Conservation (phyloP, 495 filamentous ascomycete species). For the Geoglossum glabrum region DNA sequence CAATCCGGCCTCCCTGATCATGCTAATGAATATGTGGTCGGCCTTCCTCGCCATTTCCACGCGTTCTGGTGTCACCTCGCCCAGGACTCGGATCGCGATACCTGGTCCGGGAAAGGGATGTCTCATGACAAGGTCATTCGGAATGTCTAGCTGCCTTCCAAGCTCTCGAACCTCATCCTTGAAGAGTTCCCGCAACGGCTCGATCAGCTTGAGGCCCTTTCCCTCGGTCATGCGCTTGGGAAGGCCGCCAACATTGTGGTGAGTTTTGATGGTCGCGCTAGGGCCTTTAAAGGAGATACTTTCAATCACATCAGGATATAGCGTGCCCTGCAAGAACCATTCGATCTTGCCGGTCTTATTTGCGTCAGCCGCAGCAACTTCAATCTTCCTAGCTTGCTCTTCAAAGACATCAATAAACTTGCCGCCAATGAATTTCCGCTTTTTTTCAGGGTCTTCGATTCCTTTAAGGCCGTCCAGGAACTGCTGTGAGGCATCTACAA, state of each 20-base stretch:
- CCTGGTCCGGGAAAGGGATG: conserved; percentile 79
- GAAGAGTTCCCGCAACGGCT: conserved; percentile 64
- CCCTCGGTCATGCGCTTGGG: too few species aligned
- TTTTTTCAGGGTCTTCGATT: conserved; percentile 66
- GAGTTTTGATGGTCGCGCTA: conserved; percentile 62
- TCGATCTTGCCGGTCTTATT: conserved; percentile 51
- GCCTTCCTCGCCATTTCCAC: conserved; percentile 67
- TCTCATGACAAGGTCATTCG: conserved; percentile 57
- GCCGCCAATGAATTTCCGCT: conserved; percentile 80
- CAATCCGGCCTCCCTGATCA: conserved; percentile 65
- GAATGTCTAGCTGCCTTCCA: conserved; percentile 56
- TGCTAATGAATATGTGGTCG: conserved; percentile 73
- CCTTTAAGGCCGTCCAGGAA: conserved; percentile 62
- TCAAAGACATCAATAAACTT: conserved; percentile 83
- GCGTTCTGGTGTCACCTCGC: conserved; percentile 64
- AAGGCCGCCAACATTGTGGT: conserved; percentile 70
- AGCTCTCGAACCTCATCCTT: conserved; percentile 72
- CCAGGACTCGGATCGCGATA: conserved; percentile 73
- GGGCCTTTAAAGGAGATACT: conserved; percentile 68
- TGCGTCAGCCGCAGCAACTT: conserved; percentile 39
- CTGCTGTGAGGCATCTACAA: conserved; percentile 56
- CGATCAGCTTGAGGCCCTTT: conserved; percentile 47
- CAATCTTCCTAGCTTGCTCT: conserved; percentile 55
- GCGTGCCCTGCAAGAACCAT: conserved; percentile 71
- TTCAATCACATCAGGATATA: conserved; percentile 69